These are phyloP conservation scores for Endocarpon pusillum DNA, from an alignment of 495 filamentous ascomycete species.

Conservation along the genomic window DNA sequence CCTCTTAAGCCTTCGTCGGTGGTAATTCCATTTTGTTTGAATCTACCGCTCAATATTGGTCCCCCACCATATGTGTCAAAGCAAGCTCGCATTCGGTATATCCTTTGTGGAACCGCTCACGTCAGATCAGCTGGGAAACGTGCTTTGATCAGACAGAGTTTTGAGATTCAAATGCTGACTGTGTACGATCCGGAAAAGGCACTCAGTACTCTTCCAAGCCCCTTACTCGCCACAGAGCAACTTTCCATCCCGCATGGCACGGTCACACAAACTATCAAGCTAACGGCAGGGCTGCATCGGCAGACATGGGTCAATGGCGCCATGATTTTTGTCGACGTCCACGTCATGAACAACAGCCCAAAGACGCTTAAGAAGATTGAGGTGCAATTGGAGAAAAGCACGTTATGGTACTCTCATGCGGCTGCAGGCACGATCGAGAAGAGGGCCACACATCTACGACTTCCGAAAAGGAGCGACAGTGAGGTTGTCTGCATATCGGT, in stretches of 20 bases:
- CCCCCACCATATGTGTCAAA: constrained; percentile 36
- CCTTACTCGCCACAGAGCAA: constrained; percentile 33
- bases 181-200: constrained; percentile 28
- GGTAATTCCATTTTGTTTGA: constrained; percentile 31
- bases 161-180: constrained; percentile 14
- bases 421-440: constrained; percentile 30
- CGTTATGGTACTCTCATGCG: constrained; percentile 17
- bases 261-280: constrained; percentile 21
- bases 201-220: constrained; percentile 30
- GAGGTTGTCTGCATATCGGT: constrained; percentile 21
- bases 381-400: constrained; percentile 20
- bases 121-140: constrained; percentile 23
- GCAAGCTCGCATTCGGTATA: constrained; percentile 32
- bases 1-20: constrained; percentile 25
- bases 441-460: constrained; percentile 29
- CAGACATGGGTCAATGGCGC: constrained; percentile 43
- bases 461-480: constrained; percentile 32
- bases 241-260: constrained; percentile 17
- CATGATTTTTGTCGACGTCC: constrained; percentile 34
- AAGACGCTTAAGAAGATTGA: constrained; percentile 31
- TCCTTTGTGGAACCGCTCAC: constrained; percentile 23
- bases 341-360: constrained; percentile 29
- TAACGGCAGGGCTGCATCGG: constrained; percentile 37
- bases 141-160: constrained; percentile 19
- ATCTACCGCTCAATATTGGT: constrained; percentile 34